phyloP scores from a whole-genome alignment of 2,329 filamentous ascomycete genomes.

The Ceratocystis colombiana region DNA sequence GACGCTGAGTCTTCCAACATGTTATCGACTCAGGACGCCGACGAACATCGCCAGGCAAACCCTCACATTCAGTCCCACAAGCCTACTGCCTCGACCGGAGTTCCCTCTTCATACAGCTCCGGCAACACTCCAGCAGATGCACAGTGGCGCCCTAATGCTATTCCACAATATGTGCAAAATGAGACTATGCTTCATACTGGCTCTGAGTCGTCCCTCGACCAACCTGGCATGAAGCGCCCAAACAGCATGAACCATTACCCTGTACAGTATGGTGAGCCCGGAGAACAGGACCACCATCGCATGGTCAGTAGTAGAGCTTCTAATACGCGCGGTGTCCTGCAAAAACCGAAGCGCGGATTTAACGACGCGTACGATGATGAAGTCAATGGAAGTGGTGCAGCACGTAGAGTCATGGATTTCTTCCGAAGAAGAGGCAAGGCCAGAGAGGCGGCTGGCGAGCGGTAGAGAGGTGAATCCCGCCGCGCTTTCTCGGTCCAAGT shows the following conservation, averaged over 20 bases:
- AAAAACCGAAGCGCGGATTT: slow-evolving; percentile 74
- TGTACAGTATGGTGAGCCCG: slow-evolving; percentile 35
- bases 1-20: slow-evolving; percentile 44
- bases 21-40: slow-evolving; percentile 41
- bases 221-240: slow-evolving; percentile 21
- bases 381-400: slow-evolving; percentile 64
- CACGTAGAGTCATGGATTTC: slow-evolving; percentile 95
- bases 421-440: slow-evolving; percentile 80
- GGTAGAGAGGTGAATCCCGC: slow-evolving; percentile 24
- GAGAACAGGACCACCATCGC: slow-evolving; percentile 35
- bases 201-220: slow-evolving; percentile 47
- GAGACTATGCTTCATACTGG: slow-evolving; percentile 41
- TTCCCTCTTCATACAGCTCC: slow-evolving; percentile 14
- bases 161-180: slow-evolving; percentile 39
- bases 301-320: slow-evolving; percentile 31
- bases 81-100: slow-evolving; percentile 23
- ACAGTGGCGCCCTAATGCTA: slow-evolving; percentile 32
- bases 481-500: slow-evolving; percentile 22
- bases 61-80: slow-evolving; percentile 15
- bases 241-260: slow-evolving; percentile 38
- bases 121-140: background rate
- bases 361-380: slow-evolving; percentile 78
- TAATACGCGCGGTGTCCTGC: slow-evolving; percentile 47
- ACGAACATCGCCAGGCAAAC: slow-evolving; percentile 10
- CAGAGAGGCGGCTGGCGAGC: slow-evolving; percentile 25